These are phyloP conservation scores for Thalassiosira oceanica DNA, from an alignment of 352 stramenopile genomes.

Conservation along the genomic window DNA sequence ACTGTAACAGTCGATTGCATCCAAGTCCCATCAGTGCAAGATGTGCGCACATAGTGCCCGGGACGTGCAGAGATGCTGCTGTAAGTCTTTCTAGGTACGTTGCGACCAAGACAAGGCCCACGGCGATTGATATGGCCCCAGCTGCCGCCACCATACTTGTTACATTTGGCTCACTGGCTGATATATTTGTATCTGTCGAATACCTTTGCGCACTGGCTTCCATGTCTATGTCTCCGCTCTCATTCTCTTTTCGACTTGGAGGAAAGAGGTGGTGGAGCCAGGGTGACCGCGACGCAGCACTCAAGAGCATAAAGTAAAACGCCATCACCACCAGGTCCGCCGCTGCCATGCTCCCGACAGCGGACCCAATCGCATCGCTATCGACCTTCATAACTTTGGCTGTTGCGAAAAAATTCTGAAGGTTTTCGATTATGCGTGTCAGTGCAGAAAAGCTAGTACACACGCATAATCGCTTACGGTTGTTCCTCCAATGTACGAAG, in stretches of 20 bases:
- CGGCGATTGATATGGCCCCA: too few relatives aligned
- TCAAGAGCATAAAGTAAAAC: conserved; percentile 66
- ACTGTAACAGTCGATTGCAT: too few relatives aligned
- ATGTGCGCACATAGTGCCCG: conserved; percentile 58
- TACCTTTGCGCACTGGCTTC: too few relatives aligned
- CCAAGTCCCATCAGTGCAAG: conserved; percentile 51
- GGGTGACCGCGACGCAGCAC: conserved; percentile 38
- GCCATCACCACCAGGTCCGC: conserved; percentile 78
- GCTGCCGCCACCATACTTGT: too few relatives aligned
- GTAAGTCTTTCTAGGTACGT: too few relatives aligned
- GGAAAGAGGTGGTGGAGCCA: conserved; percentile 46
- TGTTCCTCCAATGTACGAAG: conserved; percentile 71
- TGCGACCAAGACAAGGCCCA: too few relatives aligned
- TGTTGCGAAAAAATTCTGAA: conserved; percentile 74
- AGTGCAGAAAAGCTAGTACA: too few relatives aligned
- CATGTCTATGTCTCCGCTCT: neutral
- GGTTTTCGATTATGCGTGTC: too few relatives aligned
- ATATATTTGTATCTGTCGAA: too few relatives aligned
- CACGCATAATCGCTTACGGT: too few relatives aligned
- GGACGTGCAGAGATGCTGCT: too few relatives aligned
- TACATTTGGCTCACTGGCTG: neutral
- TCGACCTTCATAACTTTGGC: conserved; percentile 34
- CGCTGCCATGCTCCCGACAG: conserved; percentile 63
- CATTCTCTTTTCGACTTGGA: too few relatives aligned
- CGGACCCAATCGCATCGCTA: conserved; percentile 2